phyloP scores from a whole-genome alignment of 2,329 filamentous ascomycete species.

The Cylindrodendrum hubeiense region DNA sequence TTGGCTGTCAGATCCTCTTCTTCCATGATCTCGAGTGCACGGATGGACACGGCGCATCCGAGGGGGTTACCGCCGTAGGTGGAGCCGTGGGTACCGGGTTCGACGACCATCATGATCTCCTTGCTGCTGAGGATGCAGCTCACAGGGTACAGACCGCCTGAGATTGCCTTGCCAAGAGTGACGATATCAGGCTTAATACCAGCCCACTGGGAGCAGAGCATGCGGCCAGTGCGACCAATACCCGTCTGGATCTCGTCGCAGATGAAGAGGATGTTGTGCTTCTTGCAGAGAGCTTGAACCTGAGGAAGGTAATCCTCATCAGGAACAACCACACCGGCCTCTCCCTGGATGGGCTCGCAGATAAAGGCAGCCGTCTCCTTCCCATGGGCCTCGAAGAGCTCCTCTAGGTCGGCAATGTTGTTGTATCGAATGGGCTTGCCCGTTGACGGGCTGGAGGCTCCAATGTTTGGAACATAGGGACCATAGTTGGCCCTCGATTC shows the following conservation, averaged over 20 bases:
- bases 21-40: constrained; percentile 91
- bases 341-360: constrained; percentile 96
- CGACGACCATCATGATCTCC: constrained; percentile 95
- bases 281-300: constrained; percentile 87
- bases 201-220: constrained; percentile 95
- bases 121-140: constrained; percentile 89
- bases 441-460: constrained; percentile 81
- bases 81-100: constrained; percentile 96
- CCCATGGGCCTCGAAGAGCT: constrained; percentile 83
- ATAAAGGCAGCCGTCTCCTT: constrained; percentile 91
- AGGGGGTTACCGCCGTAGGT: constrained; percentile 99
- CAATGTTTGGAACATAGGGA: constrained; percentile 91
- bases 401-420: constrained; percentile 83
- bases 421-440: constrained; percentile 86
- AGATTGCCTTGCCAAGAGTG: constrained; percentile 96
- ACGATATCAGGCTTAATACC: constrained; percentile 96
- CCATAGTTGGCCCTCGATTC: constrained; percentile 98
- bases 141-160: constrained; percentile 99
- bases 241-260: constrained; percentile 99
- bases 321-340: constrained; percentile 96
- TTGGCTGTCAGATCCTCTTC: constrained; percentile 90
- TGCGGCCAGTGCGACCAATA: constrained; percentile 92
- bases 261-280: constrained; percentile 95
- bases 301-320: constrained; percentile 87
- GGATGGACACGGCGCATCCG: constrained; percentile 94